phyloP scores from a whole-genome alignment of 441 rosid genomes.

The Cnidoscolus chayamansa region DNA sequence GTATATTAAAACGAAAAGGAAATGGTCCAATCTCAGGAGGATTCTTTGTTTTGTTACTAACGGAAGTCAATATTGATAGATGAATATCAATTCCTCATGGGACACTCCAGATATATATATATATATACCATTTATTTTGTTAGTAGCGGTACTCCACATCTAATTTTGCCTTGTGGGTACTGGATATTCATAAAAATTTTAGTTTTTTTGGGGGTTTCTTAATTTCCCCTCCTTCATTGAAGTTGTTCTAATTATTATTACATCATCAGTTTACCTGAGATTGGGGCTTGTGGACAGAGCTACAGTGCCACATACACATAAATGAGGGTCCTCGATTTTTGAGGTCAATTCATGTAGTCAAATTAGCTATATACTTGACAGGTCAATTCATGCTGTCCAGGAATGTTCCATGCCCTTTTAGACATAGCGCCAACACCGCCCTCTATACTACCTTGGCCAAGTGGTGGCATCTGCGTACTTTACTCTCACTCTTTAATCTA shows the following conservation, averaged over 20 bases:
- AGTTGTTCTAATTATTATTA: slow-evolving; percentile 7
- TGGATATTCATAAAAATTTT: slow-evolving; percentile 12
- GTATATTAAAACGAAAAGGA: background rate
- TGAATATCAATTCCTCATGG: too few species aligned
- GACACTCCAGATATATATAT: background rate
- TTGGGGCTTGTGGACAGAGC: slow-evolving; percentile 30
- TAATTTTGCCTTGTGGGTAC: slow-evolving; percentile 19
- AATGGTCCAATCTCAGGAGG: background rate
- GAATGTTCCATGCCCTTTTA: slow-evolving; percentile 79
- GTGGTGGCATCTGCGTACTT: too few species aligned
- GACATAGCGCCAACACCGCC: slow-evolving; percentile 87
- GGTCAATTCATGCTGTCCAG: slow-evolving; percentile 85
- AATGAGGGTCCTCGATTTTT: slow-evolving; percentile 15
- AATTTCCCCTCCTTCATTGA: slow-evolving; percentile 6
- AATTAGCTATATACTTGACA: slow-evolving; percentile 50
- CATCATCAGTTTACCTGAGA: slow-evolving; percentile 25
- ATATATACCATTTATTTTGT: slow-evolving; percentile 12
- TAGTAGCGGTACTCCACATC: slow-evolving; percentile 18
- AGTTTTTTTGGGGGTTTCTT: slow-evolving; percentile 1
- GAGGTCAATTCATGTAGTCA: slow-evolving; percentile 62
- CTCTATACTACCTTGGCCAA: slow-evolving; percentile 55
- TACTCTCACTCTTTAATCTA: too few species aligned
- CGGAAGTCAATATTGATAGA: background rate
- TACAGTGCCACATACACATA: too few species aligned
- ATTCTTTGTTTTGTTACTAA: background rate